A percentile compares a stretch with the other conserved stretches of the same genome.
phyloP scores from a whole-genome alignment of 192 early-diverging fungal genomes.

The Anaeromyces robustus region DNA sequence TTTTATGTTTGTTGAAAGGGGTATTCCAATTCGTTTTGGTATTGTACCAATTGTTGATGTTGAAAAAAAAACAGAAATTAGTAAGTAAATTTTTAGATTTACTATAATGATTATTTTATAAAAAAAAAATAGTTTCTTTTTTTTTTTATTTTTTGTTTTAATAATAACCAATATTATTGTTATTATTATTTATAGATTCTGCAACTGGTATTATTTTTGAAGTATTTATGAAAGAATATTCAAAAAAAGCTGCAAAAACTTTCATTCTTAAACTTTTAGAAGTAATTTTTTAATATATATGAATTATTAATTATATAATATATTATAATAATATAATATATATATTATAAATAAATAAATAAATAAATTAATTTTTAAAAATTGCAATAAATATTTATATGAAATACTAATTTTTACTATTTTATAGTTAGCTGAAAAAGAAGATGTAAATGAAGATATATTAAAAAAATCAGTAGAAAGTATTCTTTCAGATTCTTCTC shows the following conservation, averaged over 20 bases:
- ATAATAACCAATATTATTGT: no score
- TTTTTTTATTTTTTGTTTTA: no score
- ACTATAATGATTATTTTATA: background rate
- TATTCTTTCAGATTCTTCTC: background rate
- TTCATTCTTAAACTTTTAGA: background rate
- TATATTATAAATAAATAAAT: no score
- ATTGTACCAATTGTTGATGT: slow-evolving; percentile 48
- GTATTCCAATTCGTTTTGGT: slow-evolving; percentile 76
- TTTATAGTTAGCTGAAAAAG: background rate
- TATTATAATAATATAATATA: no score
- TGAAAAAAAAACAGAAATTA: slow-evolving; percentile 6
- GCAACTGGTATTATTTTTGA: background rate
- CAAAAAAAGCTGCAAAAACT: background rate
- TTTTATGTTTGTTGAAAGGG: slow-evolving; percentile 39
- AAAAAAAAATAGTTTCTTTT: no score
- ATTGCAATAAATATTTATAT: no score
- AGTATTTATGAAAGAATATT: background rate
- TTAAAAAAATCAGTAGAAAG: background rate
- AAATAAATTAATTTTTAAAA: no score
- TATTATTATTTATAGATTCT: background rate
- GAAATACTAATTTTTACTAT: no score
- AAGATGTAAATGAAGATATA: background rate
- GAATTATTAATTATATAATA: background rate
- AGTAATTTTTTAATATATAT: background rate
- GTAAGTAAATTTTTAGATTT: background rate